Base-by-base conservation (phyloP, 2,329 filamentous ascomycete species). In the Talaromyces piceae region DNA sequence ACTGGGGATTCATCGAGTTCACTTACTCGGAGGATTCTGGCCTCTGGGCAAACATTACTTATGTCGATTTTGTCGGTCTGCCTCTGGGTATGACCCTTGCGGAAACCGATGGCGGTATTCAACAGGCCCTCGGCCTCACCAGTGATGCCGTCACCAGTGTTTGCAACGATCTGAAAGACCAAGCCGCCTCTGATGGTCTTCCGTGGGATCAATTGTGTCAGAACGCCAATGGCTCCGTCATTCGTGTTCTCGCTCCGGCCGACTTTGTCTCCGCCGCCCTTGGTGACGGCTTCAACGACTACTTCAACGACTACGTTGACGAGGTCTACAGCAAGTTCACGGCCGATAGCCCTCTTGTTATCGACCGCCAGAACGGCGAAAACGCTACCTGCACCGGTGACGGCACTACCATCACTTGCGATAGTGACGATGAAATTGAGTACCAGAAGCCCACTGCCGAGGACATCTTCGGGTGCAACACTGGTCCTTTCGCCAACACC, bases 331-430 rank as follows among this genome's bases (percentile, higher is more conserved):
- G 62, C 28, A 73, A 73, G 60, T 82, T 81, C 67, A 46, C 63
- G 30, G 57, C 56, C 11, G 57, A 65, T 41, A 58, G 64, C 33
- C 64, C 73, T 47, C 69, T 82, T 30, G 72, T 66, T 8, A 64
- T 82, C 63, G 73, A 81, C 66, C 81, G 79, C 13, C 79, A 82
- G 63, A 70, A 65, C 45, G 80, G 76, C 73, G 79, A 79, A 33
- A 60, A 71, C 41, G 69, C 76, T 18, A 66, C 59, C 16, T 78
- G 76, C 45, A 64, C 69, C 3, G 74, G 78, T n/a, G 54, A 49
- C 1, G 67, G 65, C 50, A 59, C 66, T 41, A 41, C 60, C 11
- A 57, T 77, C n/a, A 57, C 54, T 28, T 77, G 75, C 58, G 56
- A 63, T 4, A 68, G 70, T 1, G 75, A 76, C 56, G 70, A n/a